Evolutionary conservation across 1,284 basidiomycete species (phyloP).

Genomic region (Vanrija pseudolonga): DNA sequence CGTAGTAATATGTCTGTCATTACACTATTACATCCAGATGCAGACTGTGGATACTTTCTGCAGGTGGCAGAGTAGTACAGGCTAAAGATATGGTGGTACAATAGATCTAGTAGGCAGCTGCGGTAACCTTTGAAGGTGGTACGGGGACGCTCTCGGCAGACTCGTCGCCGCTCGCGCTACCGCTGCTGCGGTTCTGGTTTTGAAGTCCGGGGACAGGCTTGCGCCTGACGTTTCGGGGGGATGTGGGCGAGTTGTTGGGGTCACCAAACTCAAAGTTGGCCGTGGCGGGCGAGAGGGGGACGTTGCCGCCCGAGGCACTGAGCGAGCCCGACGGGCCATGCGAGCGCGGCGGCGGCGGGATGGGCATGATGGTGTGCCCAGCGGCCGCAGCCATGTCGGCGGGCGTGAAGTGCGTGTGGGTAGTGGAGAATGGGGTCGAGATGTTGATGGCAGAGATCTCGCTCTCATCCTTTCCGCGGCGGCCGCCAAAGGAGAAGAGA

Average conservation of each 20-base stretch:
- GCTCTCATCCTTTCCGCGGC: constrained; percentile 2
- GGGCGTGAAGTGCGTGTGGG: constrained; percentile 7
- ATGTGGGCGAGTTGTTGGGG: constrained; percentile 6
- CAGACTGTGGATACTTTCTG: constrained; percentile 5
- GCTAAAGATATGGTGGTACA: too few relatives aligned
- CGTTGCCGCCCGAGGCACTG: not conserved
- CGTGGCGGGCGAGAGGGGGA: not conserved
- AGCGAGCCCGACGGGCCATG: not conserved
- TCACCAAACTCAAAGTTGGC: too few relatives aligned
- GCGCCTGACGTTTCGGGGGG: constrained; percentile 13
- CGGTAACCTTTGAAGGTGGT: too few relatives aligned
- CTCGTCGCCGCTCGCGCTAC: too few relatives aligned
- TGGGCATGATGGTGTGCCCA: not conserved
- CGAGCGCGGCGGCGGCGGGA: not conserved
- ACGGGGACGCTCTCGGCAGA: too few relatives aligned
- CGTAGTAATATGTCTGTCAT: not conserved
- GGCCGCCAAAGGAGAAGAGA: constrained; percentile 6
- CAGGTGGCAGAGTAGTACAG: not conserved
- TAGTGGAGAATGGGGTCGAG: constrained; percentile 9
- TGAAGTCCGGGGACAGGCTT: constrained; percentile 22
- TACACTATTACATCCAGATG: not conserved
- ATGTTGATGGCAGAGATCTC: constrained; percentile 13
- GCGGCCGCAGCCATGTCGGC: constrained; percentile 4
- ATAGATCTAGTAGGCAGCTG: too few relatives aligned
- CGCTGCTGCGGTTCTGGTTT: not conserved